phyloP scores from a whole-genome alignment of 768 basidiomycete species.

The Trametes punicea region DNA sequence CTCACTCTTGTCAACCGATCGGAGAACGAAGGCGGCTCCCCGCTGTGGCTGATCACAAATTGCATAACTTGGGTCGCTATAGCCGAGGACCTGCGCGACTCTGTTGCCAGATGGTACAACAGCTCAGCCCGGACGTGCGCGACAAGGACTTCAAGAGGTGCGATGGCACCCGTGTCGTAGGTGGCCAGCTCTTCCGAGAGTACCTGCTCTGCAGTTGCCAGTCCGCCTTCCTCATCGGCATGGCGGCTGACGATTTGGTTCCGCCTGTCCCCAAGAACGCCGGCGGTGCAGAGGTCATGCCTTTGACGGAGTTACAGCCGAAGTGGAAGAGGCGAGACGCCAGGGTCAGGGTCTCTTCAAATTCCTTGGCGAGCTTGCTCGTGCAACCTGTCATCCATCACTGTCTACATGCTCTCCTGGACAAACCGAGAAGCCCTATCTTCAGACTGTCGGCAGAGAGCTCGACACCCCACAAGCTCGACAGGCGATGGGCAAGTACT shows the following conservation, averaged over 20 bases:
- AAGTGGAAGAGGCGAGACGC: slow-evolving; percentile 92
- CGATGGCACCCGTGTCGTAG: slow-evolving; percentile 84
- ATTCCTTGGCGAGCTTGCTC: slow-evolving; percentile 97
- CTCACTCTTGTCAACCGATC: neutral
- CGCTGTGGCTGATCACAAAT: neutral
- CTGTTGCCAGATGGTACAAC: slow-evolving; percentile 93
- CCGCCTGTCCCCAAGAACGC: slow-evolving; percentile 60
- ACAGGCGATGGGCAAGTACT: neutral
- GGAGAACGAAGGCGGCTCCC: neutral
- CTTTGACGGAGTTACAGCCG: too few relatives aligned
- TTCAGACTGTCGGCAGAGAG: slow-evolving; percentile 80
- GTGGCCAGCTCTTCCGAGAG: slow-evolving; percentile 93
- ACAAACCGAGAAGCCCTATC: slow-evolving; percentile 92
- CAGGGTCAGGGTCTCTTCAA: slow-evolving; percentile 94
- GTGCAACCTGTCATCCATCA: slow-evolving; percentile 97
- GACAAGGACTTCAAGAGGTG: slow-evolving; percentile 79
- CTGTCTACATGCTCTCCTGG: slow-evolving; percentile 92
- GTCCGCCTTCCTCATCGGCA: slow-evolving; percentile 94
- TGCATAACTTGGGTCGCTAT: neutral
- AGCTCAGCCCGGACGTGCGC: slow-evolving; percentile 80
- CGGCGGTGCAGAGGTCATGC: too few relatives aligned
- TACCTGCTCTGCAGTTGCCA: slow-evolving; percentile 95
- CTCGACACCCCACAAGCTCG: slow-evolving; percentile 80
- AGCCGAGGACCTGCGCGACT: slow-evolving; percentile 90
- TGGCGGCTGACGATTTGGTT: slow-evolving; percentile 43